Percentiles rank a stretch among this genome's conserved stretches.
phyloP scores from a whole-genome alignment of 495 filamentous ascomycete species.

The Xeromyces bisporus region DNA sequence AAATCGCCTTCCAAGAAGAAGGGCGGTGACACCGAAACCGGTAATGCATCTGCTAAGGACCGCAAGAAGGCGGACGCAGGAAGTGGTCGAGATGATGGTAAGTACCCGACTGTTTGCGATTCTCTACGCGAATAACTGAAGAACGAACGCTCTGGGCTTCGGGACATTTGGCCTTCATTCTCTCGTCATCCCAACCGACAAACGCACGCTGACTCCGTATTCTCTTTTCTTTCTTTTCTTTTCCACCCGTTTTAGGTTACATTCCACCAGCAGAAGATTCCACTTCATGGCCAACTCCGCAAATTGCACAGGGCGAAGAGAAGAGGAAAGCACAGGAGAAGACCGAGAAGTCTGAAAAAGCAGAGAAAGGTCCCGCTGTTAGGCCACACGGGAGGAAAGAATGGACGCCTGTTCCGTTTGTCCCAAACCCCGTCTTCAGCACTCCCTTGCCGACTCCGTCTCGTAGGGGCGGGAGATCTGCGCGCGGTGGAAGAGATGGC shows the following conservation, averaged over 20 bases:
- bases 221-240: conserved; percentile 10
- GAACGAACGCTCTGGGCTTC: too few relatives aligned
- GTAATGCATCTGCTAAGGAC: conserved; percentile 14
- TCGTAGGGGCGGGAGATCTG: conserved; percentile 40
- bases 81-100: conserved; percentile 28
- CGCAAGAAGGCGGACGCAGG: conserved; percentile 26
- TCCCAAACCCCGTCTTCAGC: conserved; percentile 64
- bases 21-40: conserved; percentile 14
- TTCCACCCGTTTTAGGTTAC: too few relatives aligned
- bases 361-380: conserved; percentile 38
- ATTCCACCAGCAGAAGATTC: conserved; percentile 52
- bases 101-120: not conserved
- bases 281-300: conserved; percentile 77
- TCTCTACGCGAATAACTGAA: not conserved
- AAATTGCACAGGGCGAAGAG: conserved; percentile 56
- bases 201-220: conserved; percentile 33
- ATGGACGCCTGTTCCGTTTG: conserved; percentile 56
- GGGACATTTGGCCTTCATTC: too few relatives aligned
- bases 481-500: conserved; percentile 36
- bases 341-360: conserved; percentile 49
- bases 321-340: conserved; percentile 52
- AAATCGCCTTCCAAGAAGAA: conserved; percentile 35
- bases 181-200: conserved; percentile 26
- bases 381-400: conserved; percentile 49
- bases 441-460: conserved; percentile 54